Evolutionary conservation across 2,329 filamentous ascomycete species (phyloP).

Genomic region (Penicillium brevicompactum): DNA sequence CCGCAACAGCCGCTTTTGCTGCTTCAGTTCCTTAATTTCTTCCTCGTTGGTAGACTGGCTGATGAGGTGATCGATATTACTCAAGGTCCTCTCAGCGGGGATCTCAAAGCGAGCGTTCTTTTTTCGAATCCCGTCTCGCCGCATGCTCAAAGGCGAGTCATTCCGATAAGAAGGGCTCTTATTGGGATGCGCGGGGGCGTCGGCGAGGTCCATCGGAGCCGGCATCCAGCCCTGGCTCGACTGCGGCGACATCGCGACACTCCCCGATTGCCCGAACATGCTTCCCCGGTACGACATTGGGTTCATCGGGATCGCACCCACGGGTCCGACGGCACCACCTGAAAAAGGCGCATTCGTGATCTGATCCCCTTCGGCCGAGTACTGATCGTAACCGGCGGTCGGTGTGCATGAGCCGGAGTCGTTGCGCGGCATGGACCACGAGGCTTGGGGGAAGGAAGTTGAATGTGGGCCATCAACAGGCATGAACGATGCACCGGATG

Average conservation of each 20-base stretch:
- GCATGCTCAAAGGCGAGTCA: slow-evolving; percentile 72
- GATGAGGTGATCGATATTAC: slow-evolving; percentile 94
- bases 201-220: slow-evolving; percentile 50
- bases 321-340: slow-evolving; percentile 45
- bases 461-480: slow-evolving; percentile 56
- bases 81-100: slow-evolving; percentile 86
- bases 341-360: slow-evolving; percentile 46
- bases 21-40: slow-evolving; percentile 96
- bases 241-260: slow-evolving; percentile 63
- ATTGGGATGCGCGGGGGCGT: slow-evolving; percentile 55
- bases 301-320: slow-evolving; percentile 40
- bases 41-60: slow-evolving; percentile 77
- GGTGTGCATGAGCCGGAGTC: slow-evolving; percentile 73
- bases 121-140: slow-evolving; percentile 91
- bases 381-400: slow-evolving; percentile 69
- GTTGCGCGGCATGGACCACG: slow-evolving; percentile 65
- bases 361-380: slow-evolving; percentile 55
- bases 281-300: slow-evolving; percentile 49
- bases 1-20: slow-evolving; percentile 90
- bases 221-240: slow-evolving; percentile 61
- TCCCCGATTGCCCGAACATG: slow-evolving; percentile 52
- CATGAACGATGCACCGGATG: slow-evolving; percentile 64
- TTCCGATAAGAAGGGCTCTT: slow-evolving; percentile 68
- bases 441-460: slow-evolving; percentile 40
- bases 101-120: slow-evolving; percentile 99